Evolutionary conservation across 2,329 filamentous ascomycete species (phyloP), one percentile per base, ranked within the genome.

Genomic region (Hirsutella rhossiliensis): DNA sequence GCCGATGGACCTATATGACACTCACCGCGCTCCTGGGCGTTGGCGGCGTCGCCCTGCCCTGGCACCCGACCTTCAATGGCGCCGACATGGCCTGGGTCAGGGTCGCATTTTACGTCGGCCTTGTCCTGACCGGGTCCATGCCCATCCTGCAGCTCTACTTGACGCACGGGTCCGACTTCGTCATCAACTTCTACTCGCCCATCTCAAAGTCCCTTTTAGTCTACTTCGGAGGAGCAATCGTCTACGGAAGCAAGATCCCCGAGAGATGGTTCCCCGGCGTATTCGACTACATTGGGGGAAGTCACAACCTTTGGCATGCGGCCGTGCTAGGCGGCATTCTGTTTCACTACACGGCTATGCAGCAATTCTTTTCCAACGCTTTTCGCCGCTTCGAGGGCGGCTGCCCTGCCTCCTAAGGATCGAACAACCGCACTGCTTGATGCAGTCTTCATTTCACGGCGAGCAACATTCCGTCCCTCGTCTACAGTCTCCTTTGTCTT

Each of bases 321-420:
- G 92, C 92, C 8, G 92, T 98, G 11, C 69, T 98, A 27, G 87
- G 89, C 15, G 92, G 92, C 11, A 98, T 98, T 46, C 64, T 97
- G n/a, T 97, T 95, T 62, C 92, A 98, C 63, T 98, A 97, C 65
- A 75, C 76, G 19, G 92, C 92, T 17, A 96, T 98, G 90, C 86
- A 96, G 63, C 78, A 88, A 45, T 92, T 98, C 63, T 98, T 98
- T 58, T 74, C 83, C 5, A 75, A 74, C 36, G 86, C 86, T 11
- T 90, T 90, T 63, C 65, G 71, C 51, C 75, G 83, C 47, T 84
- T 83, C 2, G 60, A 79, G 58, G 71, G 65, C 40, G 74, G 73
- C n/a, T 80, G 76, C 56, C 70, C 74, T 18, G 59, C 67, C 2
- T 76, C 74, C 51, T 78, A 54, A 64, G 50, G 34, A 15, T 5